A percentile compares a stretch with the other conserved stretches of the same genome.
Conservation (phyloP, 2,329 filamentous ascomycete genomes). For the Ophiocordyceps camponoti-rufipedis region DNA sequence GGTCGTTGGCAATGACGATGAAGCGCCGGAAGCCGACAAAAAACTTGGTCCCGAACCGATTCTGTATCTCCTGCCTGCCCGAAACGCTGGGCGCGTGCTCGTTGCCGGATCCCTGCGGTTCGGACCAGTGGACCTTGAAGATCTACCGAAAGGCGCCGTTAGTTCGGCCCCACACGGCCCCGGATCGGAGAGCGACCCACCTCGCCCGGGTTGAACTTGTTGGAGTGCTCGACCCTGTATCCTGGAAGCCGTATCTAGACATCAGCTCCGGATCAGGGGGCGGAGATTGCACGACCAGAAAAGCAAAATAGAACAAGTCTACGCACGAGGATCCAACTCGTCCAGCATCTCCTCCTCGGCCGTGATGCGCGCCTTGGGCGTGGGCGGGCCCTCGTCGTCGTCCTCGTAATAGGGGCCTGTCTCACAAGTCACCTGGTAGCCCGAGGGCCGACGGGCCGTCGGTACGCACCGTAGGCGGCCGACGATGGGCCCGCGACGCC, state of each 20-base stretch:
- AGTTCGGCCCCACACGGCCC: neutral
- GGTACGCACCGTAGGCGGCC: conserved; percentile 6
- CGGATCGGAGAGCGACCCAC: conserved; percentile 9
- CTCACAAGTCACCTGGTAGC: neutral
- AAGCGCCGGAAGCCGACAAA: conserved; percentile 34
- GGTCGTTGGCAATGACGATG: conserved; percentile 31
- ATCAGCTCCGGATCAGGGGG: neutral
- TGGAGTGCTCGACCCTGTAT: conserved; percentile 19
- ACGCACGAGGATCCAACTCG: conserved; percentile 19
- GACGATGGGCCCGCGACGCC: conserved; percentile 4
- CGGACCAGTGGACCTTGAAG: conserved; percentile 36
- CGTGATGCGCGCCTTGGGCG: conserved; percentile 4
- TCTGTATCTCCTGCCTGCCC: conserved; percentile 14
- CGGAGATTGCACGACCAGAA: neutral
- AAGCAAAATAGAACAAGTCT: neutral
- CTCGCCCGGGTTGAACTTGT: conserved; percentile 21
- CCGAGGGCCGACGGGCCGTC: too few relatives aligned
- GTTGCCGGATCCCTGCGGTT: conserved; percentile 23
- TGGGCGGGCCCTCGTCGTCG: conserved; percentile 9
- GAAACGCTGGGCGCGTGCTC: conserved; percentile 14
- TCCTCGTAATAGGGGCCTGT: conserved; percentile 7
- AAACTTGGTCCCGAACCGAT: conserved; percentile 18
- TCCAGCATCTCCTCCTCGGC: conserved; percentile 5
- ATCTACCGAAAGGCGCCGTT: conserved; percentile 17
- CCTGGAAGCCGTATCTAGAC: conserved; percentile 9